Evolutionary conservation across 2,329 filamentous ascomycete species (phyloP).

Genomic region (Niveomyces coronatus): DNA sequence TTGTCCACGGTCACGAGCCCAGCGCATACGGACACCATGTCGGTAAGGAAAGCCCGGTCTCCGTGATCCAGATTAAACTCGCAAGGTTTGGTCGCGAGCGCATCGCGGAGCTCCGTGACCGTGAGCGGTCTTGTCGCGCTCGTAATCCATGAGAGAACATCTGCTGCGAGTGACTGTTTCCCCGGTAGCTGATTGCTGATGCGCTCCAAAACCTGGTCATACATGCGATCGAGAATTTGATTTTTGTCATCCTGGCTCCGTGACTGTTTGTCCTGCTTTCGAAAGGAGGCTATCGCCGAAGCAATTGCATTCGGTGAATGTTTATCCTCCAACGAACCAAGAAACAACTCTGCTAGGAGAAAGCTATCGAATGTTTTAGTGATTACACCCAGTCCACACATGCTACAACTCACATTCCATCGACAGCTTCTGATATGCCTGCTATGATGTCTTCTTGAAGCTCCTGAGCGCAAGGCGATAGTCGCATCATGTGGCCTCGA

Average conservation of each 20-base stretch:
- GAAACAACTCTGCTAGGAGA: too few relatives aligned
- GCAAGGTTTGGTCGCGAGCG: slow-evolving; percentile 24
- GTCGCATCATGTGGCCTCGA: too few relatives aligned
- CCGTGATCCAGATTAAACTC: slow-evolving; percentile 21
- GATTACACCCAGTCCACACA: neutral
- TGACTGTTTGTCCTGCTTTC: too few relatives aligned
- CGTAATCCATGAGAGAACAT: slow-evolving; percentile 33
- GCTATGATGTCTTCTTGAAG: neutral
- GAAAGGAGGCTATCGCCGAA: too few relatives aligned
- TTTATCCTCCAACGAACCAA: too few relatives aligned
- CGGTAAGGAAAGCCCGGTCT: slow-evolving; percentile 21
- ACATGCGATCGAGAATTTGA: too few relatives aligned
- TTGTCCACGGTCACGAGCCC: slow-evolving; percentile 30
- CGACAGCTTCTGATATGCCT: neutral
- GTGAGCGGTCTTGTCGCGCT: slow-evolving; percentile 23
- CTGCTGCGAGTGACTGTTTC: too few relatives aligned
- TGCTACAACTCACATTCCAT: neutral
- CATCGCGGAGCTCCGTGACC: slow-evolving; percentile 27
- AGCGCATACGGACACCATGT: slow-evolving; percentile 26
- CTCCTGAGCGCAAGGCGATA: neutral
- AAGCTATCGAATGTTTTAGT: neutral
- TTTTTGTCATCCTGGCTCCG: too few relatives aligned
- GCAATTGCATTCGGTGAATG: too few relatives aligned
- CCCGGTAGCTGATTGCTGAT: too few relatives aligned
- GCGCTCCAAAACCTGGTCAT: too few relatives aligned